These are phyloP conservation scores for Ophiostoma sp. DNA, from an alignment of 2,329 filamentous ascomycete species.

Conservation along the genomic window DNA sequence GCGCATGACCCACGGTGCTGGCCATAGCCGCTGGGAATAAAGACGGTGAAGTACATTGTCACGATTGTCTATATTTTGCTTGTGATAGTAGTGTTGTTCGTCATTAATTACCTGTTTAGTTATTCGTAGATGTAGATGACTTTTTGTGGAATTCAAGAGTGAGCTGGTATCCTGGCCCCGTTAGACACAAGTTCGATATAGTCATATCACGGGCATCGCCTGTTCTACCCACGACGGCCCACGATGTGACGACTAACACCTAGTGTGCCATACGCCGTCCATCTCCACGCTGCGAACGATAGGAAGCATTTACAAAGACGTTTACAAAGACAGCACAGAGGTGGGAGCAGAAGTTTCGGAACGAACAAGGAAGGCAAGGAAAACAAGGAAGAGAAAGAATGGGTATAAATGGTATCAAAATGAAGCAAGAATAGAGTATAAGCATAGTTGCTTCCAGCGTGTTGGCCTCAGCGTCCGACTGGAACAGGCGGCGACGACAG, in stretches of 20 bases:
- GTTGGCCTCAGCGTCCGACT: background rate
- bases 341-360: background rate
- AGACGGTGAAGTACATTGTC: background rate
- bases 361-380: background rate
- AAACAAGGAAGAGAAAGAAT: background rate
- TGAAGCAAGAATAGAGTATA: background rate
- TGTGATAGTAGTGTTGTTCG: background rate
- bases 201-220: too few relatives aligned
- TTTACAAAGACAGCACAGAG: background rate
- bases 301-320: background rate
- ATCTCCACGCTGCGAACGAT: background rate
- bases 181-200: too few relatives aligned
- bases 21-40: background rate
- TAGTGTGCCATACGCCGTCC: too few relatives aligned
- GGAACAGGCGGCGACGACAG: constrained; percentile 10
- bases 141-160: too few relatives aligned
- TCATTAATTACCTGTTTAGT: too few relatives aligned
- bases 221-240: too few relatives aligned
- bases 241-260: too few relatives aligned
- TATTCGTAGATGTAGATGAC: too few relatives aligned
- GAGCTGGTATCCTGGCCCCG: too few relatives aligned
- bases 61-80: background rate
- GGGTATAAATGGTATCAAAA: constrained; percentile 2
- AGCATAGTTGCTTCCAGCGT: background rate
- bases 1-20: background rate